Conservation (phyloP, 345 rosid genomes). For the Salix brachista region DNA sequence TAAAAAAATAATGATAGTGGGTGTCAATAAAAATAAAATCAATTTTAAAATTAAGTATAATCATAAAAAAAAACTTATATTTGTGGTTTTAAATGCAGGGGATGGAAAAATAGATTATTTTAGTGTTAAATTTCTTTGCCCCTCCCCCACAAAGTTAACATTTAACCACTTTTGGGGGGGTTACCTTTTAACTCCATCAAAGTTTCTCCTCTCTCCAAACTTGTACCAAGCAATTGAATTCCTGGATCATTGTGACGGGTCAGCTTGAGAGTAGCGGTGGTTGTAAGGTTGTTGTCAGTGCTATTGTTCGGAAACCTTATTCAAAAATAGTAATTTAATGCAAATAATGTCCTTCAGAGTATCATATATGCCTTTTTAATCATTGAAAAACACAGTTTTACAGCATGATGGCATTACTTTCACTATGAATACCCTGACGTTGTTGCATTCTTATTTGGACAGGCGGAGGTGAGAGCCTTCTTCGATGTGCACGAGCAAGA, state of each 20-base stretch:
- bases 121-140: too few species aligned
- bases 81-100: too few species aligned
- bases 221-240: neutral
- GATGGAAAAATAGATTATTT: too few species aligned
- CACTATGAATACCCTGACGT: neutral
- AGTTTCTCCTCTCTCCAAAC: too few species aligned
- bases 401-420: neutral
- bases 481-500: slow-evolving; percentile 33
- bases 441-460: neutral
- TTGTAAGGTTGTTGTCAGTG: neutral
- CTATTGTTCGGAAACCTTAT: neutral
- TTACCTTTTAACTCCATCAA: too few species aligned
- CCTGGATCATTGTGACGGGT: neutral
- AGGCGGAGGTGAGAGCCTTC: slow-evolving; percentile 33
- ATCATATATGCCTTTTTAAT: neutral
- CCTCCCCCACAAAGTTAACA: too few species aligned
- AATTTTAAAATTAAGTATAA: too few species aligned
- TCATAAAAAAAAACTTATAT: too few species aligned
- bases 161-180: too few species aligned
- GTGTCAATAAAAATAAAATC: too few species aligned
- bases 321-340: neutral
- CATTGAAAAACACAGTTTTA: neutral
- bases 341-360: neutral
- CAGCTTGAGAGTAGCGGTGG: neutral
- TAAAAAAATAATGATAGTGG: too few species aligned